Percentiles rank a stretch among this genome's conserved stretches.
Conservation (phyloP, 75 land plant species). For the Larix kaempferi region DNA sequence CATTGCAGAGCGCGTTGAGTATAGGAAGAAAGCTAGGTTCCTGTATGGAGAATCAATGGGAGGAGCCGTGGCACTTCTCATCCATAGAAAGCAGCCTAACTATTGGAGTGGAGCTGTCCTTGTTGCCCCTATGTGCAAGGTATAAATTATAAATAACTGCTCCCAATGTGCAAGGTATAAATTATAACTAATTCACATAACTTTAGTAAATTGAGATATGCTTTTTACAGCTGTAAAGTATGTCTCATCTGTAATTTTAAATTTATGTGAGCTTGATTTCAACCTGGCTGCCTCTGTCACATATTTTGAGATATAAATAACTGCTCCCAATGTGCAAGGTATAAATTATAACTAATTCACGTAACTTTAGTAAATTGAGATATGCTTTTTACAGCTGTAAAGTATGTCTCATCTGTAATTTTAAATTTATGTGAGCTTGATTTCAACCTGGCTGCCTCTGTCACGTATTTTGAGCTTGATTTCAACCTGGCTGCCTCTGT, state of each 20-base stretch:
- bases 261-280: too few species aligned
- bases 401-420: too few species aligned
- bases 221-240: too few species aligned
- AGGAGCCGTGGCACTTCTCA: constrained; percentile 15
- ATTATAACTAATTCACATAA: too few species aligned
- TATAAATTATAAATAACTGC: neutral
- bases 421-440: too few species aligned
- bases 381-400: neutral
- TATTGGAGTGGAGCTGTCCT: constrained; percentile 14
- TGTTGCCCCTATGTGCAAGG: constrained; percentile 22
- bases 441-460: too few species aligned
- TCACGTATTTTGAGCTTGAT: too few species aligned
- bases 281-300: too few species aligned
- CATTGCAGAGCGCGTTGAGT: neutral
- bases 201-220: neutral
- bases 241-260: too few species aligned
- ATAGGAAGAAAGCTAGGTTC: constrained; percentile 8
- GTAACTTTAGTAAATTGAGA: neutral
- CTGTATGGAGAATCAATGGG: constrained; percentile 22
- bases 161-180: constrained; percentile 20
- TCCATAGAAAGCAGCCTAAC: constrained; percentile 7
- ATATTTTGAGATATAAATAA: too few species aligned
- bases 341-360: neutral
- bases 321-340: too few species aligned
- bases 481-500: too few species aligned